Conservation (phyloP, 805 yeast species). For the Candida wancherniae region DNA sequence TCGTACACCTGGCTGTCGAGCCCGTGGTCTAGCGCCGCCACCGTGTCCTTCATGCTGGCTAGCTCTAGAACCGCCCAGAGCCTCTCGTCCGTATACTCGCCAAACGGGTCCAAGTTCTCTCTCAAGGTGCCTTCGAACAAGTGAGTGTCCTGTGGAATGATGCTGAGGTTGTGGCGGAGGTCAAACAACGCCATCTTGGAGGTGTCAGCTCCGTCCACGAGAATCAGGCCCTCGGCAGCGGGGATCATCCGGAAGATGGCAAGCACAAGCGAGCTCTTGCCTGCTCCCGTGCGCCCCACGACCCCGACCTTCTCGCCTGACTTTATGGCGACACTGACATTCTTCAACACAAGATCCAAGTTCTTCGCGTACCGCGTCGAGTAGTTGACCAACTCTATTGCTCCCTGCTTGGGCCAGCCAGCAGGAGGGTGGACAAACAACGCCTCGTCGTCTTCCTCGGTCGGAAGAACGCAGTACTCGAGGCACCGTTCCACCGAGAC, state of each 20-base stretch:
- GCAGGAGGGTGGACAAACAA: conserved; percentile 4
- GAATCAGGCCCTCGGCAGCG: conserved; percentile 17
- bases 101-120: conserved; percentile 64
- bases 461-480: conserved; percentile 48
- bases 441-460: conserved; percentile 30
- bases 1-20: conserved; percentile 18
- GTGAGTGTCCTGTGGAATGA: conserved; percentile 27
- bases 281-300: conserved; percentile 82
- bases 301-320: conserved; percentile 87
- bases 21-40: conserved; percentile 15
- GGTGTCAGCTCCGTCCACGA: conserved; percentile 18
- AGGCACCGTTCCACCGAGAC: conserved; percentile 65
- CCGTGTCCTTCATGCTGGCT: conserved; percentile 18
- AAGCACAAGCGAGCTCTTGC: conserved; percentile 24
- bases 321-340: conserved; percentile 57
- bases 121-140: conserved; percentile 22
- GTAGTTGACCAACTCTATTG: conserved; percentile 38
- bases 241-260: conserved; percentile 23
- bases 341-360: conserved; percentile 71
- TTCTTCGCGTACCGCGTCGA: conserved; percentile 82
- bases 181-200: conserved; percentile 16
- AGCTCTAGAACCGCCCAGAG: conserved; percentile 22
- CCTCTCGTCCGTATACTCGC: conserved; percentile 19
- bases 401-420: conserved; percentile 14
- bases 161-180: conserved; percentile 21